Base-by-base conservation (phyloP, 1,284 basidiomycete species). In the Chondrostereum purpureum region DNA sequence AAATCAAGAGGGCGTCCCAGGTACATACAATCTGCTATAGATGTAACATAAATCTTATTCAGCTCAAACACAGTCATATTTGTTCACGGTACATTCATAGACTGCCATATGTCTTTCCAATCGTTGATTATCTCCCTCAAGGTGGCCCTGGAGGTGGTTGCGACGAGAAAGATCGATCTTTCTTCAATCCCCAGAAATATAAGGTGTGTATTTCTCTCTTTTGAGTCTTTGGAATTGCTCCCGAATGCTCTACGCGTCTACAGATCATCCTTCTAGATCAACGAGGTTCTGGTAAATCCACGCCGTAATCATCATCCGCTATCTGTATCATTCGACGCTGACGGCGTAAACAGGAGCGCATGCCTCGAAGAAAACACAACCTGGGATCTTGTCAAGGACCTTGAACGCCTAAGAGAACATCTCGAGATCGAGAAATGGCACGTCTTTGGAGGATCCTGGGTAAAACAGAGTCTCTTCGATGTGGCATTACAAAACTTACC, bases 391-490 rank as follows among this genome's bases (percentile, higher is more conserved):
- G 91, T 98, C 14, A 83, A 78, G 50, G 94, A 97, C 58, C 83
- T 92, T 11, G 93, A 97, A 62, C 81, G 70, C 56, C 68, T 97
- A 19, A 76, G 93, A 43, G 70, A 82, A 55, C 75, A 85, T 50
- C 72, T 95, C 2, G 65, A 64, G 22, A 72, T 90, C 45, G 80
- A 88, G n/a, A 89, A 82, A 58, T 94, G 90, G 92, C 81, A 92
- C 46, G 88, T 94, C 20, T 95, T 94, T 59, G 92, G 92, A 34
- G 92, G 92, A 5, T 90, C 86, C 22, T 93, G 91, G 91, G 87
- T 82, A 55, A 49, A 70, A n/a, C n/a, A n/a, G n/a, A n/a, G n/a
- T n/a, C n/a, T n/a, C n/a, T n/a, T n/a, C n/a, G n/a, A n/a, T n/a
- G n/a, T n/a, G n/a, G n/a, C n/a, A n/a, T n/a, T n/a, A n/a, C n/a